Percentiles rank a stretch among this genome's conserved stretches.
Evolutionary conservation across 1,284 basidiomycete genomes (phyloP).

Genomic region (Rhizoctonia solani): DNA sequence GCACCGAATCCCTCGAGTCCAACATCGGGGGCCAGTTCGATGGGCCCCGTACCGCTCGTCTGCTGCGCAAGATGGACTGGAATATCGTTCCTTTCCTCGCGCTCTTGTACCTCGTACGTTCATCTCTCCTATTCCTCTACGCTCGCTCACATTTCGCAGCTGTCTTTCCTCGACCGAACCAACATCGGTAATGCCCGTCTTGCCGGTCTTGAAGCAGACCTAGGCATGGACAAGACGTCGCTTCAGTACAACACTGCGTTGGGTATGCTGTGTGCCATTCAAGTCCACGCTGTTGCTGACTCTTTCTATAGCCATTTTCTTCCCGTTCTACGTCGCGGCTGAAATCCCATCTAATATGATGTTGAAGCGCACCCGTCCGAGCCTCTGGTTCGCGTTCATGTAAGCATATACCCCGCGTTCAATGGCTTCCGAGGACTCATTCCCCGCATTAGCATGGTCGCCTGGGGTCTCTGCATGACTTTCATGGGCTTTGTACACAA

Average conservation of each 20-base stretch:
- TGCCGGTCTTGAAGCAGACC: slow-evolving; percentile 39
- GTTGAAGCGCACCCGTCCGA: slow-evolving; percentile 59
- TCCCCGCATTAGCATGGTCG: slow-evolving; percentile 23
- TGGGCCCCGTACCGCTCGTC: slow-evolving; percentile 7
- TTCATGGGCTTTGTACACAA: slow-evolving; percentile 53
- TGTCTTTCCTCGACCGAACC: slow-evolving; percentile 61
- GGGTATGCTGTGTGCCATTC: slow-evolving; percentile 18
- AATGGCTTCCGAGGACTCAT: slow-evolving; percentile 63
- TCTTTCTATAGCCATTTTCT: slow-evolving; percentile 58
- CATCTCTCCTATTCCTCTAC: slow-evolving; percentile 49
- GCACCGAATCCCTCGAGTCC: slow-evolving; percentile 19
- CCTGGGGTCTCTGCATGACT: slow-evolving; percentile 54
- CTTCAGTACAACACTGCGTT: slow-evolving; percentile 31
- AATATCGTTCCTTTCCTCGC: slow-evolving; percentile 47
- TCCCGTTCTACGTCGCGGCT: slow-evolving; percentile 56
- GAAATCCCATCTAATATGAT: slow-evolving; percentile 61
- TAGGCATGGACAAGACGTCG: slow-evolving; percentile 28
- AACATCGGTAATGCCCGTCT: slow-evolving; percentile 73
- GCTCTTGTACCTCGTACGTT: slow-evolving; percentile 73
- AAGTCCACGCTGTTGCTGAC: not conserved
- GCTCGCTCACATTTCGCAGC: not conserved
- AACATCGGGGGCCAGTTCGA: slow-evolving; percentile 32
- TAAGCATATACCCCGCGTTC: slow-evolving; percentile 50
- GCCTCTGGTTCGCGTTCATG: slow-evolving; percentile 43
- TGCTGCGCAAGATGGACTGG: slow-evolving; percentile 36